Conservation (phyloP, 2,329 filamentous ascomycete genomes). For the Scedosporium aurantiacum region DNA sequence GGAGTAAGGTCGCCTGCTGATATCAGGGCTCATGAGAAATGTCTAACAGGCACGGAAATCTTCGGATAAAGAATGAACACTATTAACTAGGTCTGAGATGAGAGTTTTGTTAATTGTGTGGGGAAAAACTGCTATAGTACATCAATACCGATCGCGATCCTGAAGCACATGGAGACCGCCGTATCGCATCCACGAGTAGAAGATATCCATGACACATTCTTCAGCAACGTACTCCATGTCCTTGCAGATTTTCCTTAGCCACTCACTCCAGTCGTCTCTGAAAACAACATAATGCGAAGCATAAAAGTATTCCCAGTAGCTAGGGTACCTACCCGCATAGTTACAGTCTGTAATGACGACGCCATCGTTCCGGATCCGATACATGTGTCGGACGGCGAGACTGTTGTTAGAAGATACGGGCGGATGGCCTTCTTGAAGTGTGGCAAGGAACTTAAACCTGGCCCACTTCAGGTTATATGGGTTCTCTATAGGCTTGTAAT, state of each 20-base stretch:
- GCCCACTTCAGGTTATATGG: neutral
- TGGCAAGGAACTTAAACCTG: neutral
- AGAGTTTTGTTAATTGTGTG: too few species aligned
- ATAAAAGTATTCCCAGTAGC: slow-evolving; percentile 7
- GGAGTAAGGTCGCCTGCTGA: too few species aligned
- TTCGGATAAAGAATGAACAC: too few species aligned
- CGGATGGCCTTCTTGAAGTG: neutral
- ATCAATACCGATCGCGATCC: too few species aligned
- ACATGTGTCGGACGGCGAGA: neutral
- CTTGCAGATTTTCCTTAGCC: neutral
- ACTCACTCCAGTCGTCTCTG: slow-evolving; percentile 5
- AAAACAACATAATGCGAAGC: neutral
- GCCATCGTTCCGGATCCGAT: neutral
- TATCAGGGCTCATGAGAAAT: too few species aligned
- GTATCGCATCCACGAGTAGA: too few species aligned
- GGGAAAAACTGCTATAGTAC: too few species aligned
- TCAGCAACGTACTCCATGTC: neutral
- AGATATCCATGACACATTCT: too few species aligned
- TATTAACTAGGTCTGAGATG: too few species aligned
- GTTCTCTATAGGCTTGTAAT: too few species aligned
- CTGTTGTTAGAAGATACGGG: neutral
- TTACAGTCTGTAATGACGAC: slow-evolving; percentile 7
- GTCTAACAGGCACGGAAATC: too few species aligned
- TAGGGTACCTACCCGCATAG: slow-evolving; percentile 8
- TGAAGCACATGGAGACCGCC: too few species aligned